phyloP scores from a whole-genome alignment of 345 rosid species.

The Lumnitzera littorea region DNA sequence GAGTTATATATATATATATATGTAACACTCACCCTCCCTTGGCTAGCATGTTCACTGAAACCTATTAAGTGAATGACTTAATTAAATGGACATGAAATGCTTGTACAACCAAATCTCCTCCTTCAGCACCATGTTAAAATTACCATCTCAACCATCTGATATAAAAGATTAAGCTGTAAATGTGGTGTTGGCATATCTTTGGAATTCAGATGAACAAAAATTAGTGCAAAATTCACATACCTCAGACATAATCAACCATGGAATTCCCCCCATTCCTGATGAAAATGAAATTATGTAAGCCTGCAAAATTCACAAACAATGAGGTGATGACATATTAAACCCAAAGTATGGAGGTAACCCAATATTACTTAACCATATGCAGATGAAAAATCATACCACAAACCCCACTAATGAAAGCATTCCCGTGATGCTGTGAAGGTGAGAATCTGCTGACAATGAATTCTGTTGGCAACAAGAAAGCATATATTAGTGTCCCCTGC shows the following conservation, averaged over 20 bases:
- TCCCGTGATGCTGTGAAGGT: conserved; percentile 46
- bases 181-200: background rate
- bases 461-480: conserved; percentile 28
- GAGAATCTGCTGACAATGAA: conserved; percentile 40
- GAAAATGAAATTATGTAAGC: conserved; percentile 62
- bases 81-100: too few relatives aligned
- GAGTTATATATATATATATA: too few relatives aligned
- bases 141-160: too few relatives aligned
- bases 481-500: background rate
- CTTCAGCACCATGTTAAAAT: too few relatives aligned
- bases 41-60: too few relatives aligned
- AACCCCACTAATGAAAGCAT: conserved; percentile 75
- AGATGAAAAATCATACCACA: conserved; percentile 47
- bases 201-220: background rate
- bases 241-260: conserved; percentile 99
- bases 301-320: conserved; percentile 21
- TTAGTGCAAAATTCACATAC: conserved; percentile 21
- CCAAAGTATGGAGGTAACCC: background rate
- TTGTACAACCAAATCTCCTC: too few relatives aligned
- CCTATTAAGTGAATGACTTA: too few relatives aligned
- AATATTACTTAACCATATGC: background rate
- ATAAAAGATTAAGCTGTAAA: too few relatives aligned
- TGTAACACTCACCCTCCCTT: too few relatives aligned
- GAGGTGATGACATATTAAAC: background rate
- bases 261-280: conserved; percentile 86